Percentiles rank a stretch among this genome's conserved stretches.
Evolutionary conservation across 306 rosid species (phyloP).

Genomic region (Vigna angularis): DNA sequence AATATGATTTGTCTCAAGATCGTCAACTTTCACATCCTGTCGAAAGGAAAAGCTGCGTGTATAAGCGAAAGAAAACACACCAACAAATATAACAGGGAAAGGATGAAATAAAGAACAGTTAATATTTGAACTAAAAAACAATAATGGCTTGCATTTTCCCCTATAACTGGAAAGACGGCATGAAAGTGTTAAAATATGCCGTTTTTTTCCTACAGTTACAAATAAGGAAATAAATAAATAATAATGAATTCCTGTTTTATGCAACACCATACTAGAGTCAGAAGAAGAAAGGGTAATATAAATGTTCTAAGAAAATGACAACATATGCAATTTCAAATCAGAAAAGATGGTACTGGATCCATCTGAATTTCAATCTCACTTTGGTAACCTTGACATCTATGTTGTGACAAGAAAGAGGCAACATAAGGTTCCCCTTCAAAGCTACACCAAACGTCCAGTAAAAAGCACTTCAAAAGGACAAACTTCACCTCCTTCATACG

Average conservation of each 20-base stretch:
- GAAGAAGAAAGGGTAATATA: background rate
- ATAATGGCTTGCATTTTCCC: background rate
- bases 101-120: slow-evolving; percentile 14
- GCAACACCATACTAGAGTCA: slow-evolving; percentile 26
- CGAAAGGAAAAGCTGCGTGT: slow-evolving; percentile 33
- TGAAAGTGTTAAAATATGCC: background rate
- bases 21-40: slow-evolving; percentile 81
- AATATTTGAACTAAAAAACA: slow-evolving; percentile 9
- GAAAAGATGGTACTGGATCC: background rate
- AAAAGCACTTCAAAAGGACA: slow-evolving; percentile 43
- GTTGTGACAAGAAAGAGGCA: slow-evolving; percentile 28
- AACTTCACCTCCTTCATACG: slow-evolving; percentile 8
- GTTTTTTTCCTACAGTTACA: slow-evolving; percentile 3
- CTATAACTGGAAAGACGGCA: slow-evolving; percentile 2
- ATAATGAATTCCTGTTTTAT: background rate
- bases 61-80: slow-evolving; percentile 38
- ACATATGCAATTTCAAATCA: slow-evolving; percentile 14
- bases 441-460: slow-evolving; percentile 37
- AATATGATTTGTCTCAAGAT: slow-evolving; percentile 84
- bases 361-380: slow-evolving; percentile 34
- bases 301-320: background rate
- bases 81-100: slow-evolving; percentile 7
- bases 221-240: background rate
- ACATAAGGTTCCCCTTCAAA: slow-evolving; percentile 47
- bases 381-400: slow-evolving; percentile 31